Evolutionary conservation across 805 yeast species (phyloP).

Genomic region (Saccharomycopsis fibuligera): DNA sequence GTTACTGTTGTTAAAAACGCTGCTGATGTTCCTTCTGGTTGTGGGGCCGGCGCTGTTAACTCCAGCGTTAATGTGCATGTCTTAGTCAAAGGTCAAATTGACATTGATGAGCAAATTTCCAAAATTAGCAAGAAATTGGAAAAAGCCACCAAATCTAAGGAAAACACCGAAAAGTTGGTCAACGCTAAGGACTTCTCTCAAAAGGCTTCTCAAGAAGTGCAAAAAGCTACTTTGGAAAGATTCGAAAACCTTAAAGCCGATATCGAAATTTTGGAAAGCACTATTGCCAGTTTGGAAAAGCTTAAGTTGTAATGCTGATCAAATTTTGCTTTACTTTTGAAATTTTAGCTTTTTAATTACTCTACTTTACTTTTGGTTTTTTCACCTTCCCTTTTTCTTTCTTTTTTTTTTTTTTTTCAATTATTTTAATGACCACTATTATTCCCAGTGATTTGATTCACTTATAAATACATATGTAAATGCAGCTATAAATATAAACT

Average conservation of each 20-base stretch:
- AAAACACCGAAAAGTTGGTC: slow-evolving; percentile 48
- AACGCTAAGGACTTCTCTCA: slow-evolving; percentile 69
- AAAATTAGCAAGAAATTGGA: slow-evolving; percentile 75
- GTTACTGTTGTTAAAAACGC: slow-evolving; percentile 54
- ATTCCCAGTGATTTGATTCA: too few relatives aligned
- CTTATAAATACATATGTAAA: too few relatives aligned
- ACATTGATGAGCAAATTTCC: slow-evolving; percentile 81
- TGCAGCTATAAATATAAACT: too few relatives aligned
- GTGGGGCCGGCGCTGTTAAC: slow-evolving; percentile 77
- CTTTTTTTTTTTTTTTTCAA: too few relatives aligned
- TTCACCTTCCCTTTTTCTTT: too few relatives aligned
- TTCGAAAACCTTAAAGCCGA: slow-evolving; percentile 74
- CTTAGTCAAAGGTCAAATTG: slow-evolving; percentile 90
- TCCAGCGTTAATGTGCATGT: slow-evolving; percentile 82
- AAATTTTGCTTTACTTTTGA: too few relatives aligned
- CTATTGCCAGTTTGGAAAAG: slow-evolving; percentile 77
- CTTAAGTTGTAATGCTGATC: too few relatives aligned
- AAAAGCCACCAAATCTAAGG: slow-evolving; percentile 56
- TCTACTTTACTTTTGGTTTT: too few relatives aligned
- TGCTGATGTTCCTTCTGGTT: slow-evolving; percentile 74
- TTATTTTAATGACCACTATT: too few relatives aligned
- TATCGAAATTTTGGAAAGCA: slow-evolving; percentile 81
- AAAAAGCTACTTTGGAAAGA: slow-evolving; percentile 64
- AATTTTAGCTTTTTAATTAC: too few relatives aligned
- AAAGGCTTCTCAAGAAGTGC: slow-evolving; percentile 79